Evolutionary conservation across 1,284 basidiomycete genomes (phyloP), one percentile per base, ranked within the genome.

Genomic region (Ustilago tritici): DNA sequence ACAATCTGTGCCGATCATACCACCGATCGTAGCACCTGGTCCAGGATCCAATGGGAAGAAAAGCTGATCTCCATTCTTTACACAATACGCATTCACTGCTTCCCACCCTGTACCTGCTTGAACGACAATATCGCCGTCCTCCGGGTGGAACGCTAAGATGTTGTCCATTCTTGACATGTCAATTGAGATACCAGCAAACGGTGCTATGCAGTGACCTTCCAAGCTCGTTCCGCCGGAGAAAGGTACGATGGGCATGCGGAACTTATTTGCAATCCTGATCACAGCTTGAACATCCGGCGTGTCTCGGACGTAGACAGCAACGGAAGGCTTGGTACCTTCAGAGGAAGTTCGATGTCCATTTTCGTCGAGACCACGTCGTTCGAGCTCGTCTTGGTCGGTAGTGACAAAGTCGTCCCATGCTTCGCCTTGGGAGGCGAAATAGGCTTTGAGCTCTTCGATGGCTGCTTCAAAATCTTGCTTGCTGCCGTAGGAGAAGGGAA

Each of bases 151-250:
- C 8, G 76, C 73, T 6, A 82, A 82, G 58, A 98, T 92, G 70
- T 90, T 89, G 86, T 95, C 90, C 95, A 98, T 98, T 35, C 85
- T 75, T 1, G 90, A 91, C 87, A 98, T 88, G 86, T 98, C 95
- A 31, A 98, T 88, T 70, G 92, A 94, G 65, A 96, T 78, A 14
- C 72, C 76, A 0, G 43, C 76, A 57, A 59, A 76, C n/a, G 62
- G 79, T 35, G 73, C 76, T 32, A 80, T 68, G 68, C 72, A 81
- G 70, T 84, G 76, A 6, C 78, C 84, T 62, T 87, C 86, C 14
- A 87, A 65, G 15, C 78, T 83, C 28, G 92, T 93, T 3, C 91
- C 92, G 5, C 91, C 92, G 3, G 90, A 90, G 80, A 90, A 92
- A 0, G 92, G 89, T 1, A 89, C 89, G n/a, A 93, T 83, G 0